phyloP scores from a whole-genome alignment of 768 basidiomycete species.

The Leccinellum albellum region DNA sequence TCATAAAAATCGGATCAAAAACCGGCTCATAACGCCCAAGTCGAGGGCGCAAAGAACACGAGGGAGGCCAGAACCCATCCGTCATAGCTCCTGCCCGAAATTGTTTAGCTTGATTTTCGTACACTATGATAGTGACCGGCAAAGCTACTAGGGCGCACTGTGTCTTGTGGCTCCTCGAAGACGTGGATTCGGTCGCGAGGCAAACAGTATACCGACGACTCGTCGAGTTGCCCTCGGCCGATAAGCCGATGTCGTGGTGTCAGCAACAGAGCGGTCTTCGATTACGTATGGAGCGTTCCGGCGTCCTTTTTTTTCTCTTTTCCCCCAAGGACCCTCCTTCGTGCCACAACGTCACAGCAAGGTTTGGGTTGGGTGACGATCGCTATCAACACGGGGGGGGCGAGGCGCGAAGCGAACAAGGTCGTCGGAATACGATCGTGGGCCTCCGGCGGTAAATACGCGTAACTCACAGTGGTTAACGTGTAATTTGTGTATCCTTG shows the following conservation, averaged over 20 bases:
- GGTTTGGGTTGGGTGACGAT: neutral
- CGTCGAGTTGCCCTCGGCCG: neutral
- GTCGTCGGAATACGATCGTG: neutral
- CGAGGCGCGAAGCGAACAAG: neutral
- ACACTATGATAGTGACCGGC: neutral
- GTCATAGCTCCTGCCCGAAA: neutral
- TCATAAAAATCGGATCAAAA: conserved; percentile 11
- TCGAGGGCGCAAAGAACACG: conserved; percentile 1
- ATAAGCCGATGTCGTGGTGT: conserved; percentile 2
- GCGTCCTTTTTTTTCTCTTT: neutral
- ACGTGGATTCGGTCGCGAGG: neutral
- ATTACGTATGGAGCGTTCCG: conserved; percentile 14
- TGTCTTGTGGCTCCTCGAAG: neutral
- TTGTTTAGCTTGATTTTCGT: neutral
- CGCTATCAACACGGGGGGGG: conserved; percentile 2
- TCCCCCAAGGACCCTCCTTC: neutral
- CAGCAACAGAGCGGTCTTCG: conserved; percentile 5
- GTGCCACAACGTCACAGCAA: neutral
- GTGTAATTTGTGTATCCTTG: neutral
- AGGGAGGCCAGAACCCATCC: neutral
- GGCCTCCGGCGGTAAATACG: neutral
- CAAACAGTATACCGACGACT: neutral
- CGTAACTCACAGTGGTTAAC: neutral
- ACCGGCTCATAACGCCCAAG: neutral
- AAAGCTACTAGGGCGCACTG: neutral